phyloP scores from a whole-genome alignment of 192 early-diverging fungal species.

The Backusella sp. region DNA sequence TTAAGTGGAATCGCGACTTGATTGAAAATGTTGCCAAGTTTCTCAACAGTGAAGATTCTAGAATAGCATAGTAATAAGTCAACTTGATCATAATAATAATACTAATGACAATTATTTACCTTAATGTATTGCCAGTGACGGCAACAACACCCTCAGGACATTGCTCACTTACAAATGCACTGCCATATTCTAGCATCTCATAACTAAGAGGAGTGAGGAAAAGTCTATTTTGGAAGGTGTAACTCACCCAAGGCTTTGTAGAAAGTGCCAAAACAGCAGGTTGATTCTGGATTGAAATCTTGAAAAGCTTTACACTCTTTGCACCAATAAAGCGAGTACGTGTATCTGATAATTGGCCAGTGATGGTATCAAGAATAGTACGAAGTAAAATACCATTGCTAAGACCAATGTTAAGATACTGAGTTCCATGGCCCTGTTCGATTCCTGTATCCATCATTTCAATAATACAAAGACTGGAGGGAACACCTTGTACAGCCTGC shows the following conservation, averaged over 20 bases:
- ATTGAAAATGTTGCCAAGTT: constrained; percentile 80
- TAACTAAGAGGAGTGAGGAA: constrained; percentile 85
- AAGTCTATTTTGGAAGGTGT: constrained; percentile 68
- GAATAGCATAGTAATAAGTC: not conserved
- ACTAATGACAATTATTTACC: constrained; percentile 27
- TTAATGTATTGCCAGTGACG: constrained; percentile 80
- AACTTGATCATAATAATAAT: not conserved
- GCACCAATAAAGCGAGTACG: constrained; percentile 86
- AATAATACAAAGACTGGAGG: constrained; percentile 61
- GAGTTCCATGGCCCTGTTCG: constrained; percentile 52
- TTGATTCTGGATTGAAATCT: constrained; percentile 60
- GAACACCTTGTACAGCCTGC: constrained; percentile 42
- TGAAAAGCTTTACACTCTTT: constrained; percentile 78
- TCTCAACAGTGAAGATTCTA: constrained; percentile 84
- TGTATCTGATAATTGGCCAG: constrained; percentile 80
- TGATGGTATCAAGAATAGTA: constrained; percentile 77
- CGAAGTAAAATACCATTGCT: constrained; percentile 88
- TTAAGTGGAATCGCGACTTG: constrained; percentile 79
- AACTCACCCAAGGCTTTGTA: constrained; percentile 87
- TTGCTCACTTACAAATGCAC: constrained; percentile 80
- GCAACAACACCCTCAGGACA: constrained; percentile 89
- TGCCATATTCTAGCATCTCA: constrained; percentile 81
- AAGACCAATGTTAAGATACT: constrained; percentile 86
- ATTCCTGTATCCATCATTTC: constrained; percentile 80
- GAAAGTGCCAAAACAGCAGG: constrained; percentile 83